These are phyloP conservation scores for Blepharisma stoltei DNA, from an alignment of 73 alveolate species.

Conservation along the genomic window DNA sequence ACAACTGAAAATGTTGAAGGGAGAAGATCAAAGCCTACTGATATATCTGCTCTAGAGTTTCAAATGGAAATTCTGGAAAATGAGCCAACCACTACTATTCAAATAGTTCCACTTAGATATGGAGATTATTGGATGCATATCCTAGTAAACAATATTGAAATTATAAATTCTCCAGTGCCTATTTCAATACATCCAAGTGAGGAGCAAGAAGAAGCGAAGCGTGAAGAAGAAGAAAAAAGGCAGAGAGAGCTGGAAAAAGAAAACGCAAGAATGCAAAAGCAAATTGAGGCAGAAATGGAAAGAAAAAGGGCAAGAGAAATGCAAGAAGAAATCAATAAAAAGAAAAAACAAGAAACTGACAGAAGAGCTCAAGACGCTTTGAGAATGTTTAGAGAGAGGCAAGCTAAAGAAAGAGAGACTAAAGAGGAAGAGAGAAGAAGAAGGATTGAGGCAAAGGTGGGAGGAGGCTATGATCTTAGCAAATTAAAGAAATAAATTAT, in stretches of 20 bases:
- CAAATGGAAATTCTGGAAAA: background rate
- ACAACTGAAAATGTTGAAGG: background rate
- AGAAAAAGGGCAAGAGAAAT: background rate
- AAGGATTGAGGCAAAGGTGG: background rate
- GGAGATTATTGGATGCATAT: background rate
- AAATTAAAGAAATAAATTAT: slow-evolving; percentile 16
- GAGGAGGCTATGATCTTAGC: slow-evolving; percentile 25
- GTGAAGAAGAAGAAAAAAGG: background rate
- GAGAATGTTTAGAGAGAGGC: background rate
- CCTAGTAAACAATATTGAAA: background rate
- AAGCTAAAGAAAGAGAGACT: slow-evolving; percentile 8
- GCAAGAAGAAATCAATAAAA: slow-evolving; percentile 12
- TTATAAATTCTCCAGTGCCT: background rate
- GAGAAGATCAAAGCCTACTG: background rate
- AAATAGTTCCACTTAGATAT: slow-evolving; percentile 2
- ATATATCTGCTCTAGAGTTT: background rate
- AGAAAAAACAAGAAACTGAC: slow-evolving; percentile 20
- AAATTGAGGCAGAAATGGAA: background rate
- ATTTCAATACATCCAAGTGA: background rate
- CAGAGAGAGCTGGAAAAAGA: background rate
- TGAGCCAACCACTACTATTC: background rate
- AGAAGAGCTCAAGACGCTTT: slow-evolving; percentile 17
- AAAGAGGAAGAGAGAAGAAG: slow-evolving; percentile 13
- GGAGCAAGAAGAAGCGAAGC: slow-evolving; percentile 1
- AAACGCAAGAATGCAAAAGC: background rate